These are phyloP conservation scores for Lophiostoma macrostomum DNA, from an alignment of 495 filamentous ascomycete genomes.

Conservation along the genomic window DNA sequence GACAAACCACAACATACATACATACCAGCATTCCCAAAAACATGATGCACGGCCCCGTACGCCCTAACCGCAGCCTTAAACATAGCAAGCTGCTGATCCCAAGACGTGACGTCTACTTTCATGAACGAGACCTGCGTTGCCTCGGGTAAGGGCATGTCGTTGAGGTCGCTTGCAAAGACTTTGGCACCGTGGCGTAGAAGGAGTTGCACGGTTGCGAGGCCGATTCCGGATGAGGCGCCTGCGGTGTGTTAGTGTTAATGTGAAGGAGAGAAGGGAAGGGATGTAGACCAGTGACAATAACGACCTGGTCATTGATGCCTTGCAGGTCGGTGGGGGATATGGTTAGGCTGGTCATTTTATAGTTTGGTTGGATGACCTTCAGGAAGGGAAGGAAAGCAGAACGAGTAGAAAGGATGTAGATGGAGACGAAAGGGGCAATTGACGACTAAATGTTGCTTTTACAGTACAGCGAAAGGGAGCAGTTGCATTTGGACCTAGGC, in stretches of 20 bases:
- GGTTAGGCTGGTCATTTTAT: conserved; percentile 37
- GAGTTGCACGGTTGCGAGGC: conserved; percentile 47
- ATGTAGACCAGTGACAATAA: conserved; percentile 50
- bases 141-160: conserved; percentile 36
- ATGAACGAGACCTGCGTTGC: conserved; percentile 11
- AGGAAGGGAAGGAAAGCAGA: background rate
- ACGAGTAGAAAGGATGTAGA: background rate
- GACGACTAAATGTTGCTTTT: too few relatives aligned
- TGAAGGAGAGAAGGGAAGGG: background rate
- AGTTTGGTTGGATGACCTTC: background rate
- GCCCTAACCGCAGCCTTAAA: conserved; percentile 25
- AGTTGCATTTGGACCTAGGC: too few relatives aligned
- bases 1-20: too few relatives aligned
- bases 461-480: too few relatives aligned
- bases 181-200: conserved; percentile 47
- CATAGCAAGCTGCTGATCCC: conserved; percentile 18
- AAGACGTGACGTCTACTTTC: conserved; percentile 27
- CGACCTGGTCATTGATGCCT: conserved; percentile 46
- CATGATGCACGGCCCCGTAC: conserved; percentile 26
- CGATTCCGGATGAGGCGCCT: conserved; percentile 54
- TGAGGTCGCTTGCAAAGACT: conserved; percentile 41
- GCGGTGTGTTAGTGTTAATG: conserved; percentile 9
- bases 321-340: conserved; percentile 36
- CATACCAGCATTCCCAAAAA: conserved; percentile 32
- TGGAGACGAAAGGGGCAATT: background rate